phyloP scores from a whole-genome alignment of 2,329 filamentous ascomycete genomes.

The Simplicillium aogashimaense region DNA sequence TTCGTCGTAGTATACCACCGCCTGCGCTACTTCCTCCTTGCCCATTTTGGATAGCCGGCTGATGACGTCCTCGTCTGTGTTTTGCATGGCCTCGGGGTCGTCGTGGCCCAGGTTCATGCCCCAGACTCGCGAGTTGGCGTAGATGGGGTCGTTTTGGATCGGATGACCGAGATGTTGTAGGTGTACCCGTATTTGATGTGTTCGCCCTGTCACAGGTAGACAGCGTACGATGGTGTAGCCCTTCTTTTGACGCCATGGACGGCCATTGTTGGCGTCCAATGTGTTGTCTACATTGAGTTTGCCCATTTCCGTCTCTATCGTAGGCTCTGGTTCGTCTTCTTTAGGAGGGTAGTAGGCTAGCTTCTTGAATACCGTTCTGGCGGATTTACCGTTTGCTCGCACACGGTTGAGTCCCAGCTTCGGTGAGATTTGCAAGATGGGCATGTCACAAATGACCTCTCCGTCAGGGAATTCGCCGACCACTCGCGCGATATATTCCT shows the following conservation, averaged over 20 bases:
- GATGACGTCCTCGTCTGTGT: slow-evolving; percentile 85
- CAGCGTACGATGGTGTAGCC: slow-evolving; percentile 95
- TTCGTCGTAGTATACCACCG: slow-evolving; percentile 86
- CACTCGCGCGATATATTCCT: slow-evolving; percentile 91
- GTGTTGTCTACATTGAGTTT: slow-evolving; percentile 6
- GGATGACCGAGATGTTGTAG: slow-evolving; percentile 90
- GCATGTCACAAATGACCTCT: slow-evolving; percentile 85
- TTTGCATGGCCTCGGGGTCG: slow-evolving; percentile 54
- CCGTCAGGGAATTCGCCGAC: slow-evolving; percentile 86
- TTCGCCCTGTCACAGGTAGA: slow-evolving; percentile 84
- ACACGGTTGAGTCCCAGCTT: slow-evolving; percentile 92
- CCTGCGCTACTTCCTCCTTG: slow-evolving; percentile 84
- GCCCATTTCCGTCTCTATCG: not conserved
- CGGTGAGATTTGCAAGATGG: slow-evolving; percentile 86
- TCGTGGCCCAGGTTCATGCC: slow-evolving; percentile 65
- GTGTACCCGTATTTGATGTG: slow-evolving; percentile 91
- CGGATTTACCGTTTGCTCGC: slow-evolving; percentile 83
- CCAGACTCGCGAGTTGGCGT: slow-evolving; percentile 89
- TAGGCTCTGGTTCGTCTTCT: slow-evolving; percentile 10
- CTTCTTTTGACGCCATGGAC: slow-evolving; percentile 43
- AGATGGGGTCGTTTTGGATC: slow-evolving; percentile 96
- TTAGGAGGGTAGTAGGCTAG: slow-evolving; percentile 77
- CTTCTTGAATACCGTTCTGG: slow-evolving; percentile 82
- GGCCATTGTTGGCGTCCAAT: slow-evolving; percentile 13
- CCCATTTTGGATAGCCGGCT: slow-evolving; percentile 80